Percentiles rank a stretch among this genome's conserved stretches.
These are phyloP conservation scores for Tetraselmis chui DNA, from an alignment of 139 green algal genomes.

Conservation along the genomic window DNA sequence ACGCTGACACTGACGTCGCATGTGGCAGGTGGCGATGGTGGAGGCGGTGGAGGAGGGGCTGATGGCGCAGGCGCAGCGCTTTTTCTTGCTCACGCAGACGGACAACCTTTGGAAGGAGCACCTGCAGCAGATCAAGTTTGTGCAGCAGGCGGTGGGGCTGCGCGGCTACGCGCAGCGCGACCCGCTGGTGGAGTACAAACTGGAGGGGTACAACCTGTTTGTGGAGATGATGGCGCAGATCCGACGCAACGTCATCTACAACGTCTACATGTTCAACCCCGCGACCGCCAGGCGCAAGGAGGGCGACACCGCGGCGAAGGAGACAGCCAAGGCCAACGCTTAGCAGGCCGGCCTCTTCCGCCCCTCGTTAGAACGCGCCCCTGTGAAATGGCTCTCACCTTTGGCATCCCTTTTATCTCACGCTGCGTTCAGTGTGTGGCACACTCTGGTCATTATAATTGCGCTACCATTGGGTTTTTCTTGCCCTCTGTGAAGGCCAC, in stretches of 20 bases:
- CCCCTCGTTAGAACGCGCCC: no score
- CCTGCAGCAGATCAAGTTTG: slow-evolving; percentile 88
- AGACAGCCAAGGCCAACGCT: no score
- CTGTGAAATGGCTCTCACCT: no score
- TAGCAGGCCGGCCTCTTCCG: no score
- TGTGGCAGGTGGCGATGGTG: slow-evolving; percentile 49
- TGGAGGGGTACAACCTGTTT: slow-evolving; percentile 91
- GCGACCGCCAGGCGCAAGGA: no score
- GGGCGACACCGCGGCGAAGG: no score
- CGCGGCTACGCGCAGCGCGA: slow-evolving; percentile 78
- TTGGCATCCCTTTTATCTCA: no score
- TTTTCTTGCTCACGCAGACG: slow-evolving; percentile 91
- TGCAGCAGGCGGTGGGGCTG: slow-evolving; percentile 92
- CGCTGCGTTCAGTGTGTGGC: no score
- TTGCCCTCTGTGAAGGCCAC: no score
- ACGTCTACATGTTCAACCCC: slow-evolving; percentile 82
- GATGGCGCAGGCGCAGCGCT: slow-evolving; percentile 66
- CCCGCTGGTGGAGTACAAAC: slow-evolving; percentile 98
- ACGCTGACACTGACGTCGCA: no score
- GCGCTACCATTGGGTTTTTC: no score
- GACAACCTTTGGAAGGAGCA: slow-evolving; percentile 98
- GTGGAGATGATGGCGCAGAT: slow-evolving; percentile 85
- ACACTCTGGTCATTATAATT: no score
- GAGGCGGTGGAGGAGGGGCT: slow-evolving; percentile 69
- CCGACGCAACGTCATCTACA: slow-evolving; percentile 97